Percentiles rank a stretch among this genome's conserved stretches.
Conservation (phyloP, 129 eudicot genomes). For the Calendula officinalis region DNA sequence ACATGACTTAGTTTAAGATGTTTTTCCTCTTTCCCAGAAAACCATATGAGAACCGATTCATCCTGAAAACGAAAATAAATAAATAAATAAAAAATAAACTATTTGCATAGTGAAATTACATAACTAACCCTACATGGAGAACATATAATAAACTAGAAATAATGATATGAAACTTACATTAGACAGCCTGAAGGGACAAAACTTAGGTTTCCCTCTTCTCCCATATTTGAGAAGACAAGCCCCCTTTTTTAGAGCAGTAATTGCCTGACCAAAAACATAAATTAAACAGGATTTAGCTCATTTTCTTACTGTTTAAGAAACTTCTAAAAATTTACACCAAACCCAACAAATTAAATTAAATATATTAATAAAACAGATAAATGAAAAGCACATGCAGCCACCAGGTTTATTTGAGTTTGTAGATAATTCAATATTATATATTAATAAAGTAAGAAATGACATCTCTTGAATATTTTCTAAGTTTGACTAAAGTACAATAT, state of each 20-base stretch:
- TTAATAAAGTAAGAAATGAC: slow-evolving; percentile 3
- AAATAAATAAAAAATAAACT: slow-evolving; percentile 3
- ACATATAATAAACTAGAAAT: neutral
- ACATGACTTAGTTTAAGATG: slow-evolving; percentile 83
- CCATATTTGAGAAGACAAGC: slow-evolving; percentile 91
- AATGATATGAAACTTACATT: slow-evolving; percentile 56
- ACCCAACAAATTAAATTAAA: neutral
- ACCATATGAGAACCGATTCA: slow-evolving; percentile 91
- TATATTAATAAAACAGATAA: slow-evolving; percentile 1
- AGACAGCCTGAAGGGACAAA: slow-evolving; percentile 89
- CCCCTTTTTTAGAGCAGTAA: slow-evolving; percentile 95
- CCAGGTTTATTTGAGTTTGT: neutral
- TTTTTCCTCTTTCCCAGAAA: slow-evolving; percentile 94
- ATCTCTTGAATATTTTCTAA: neutral
- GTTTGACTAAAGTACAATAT: neutral
- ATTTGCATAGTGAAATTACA: slow-evolving; percentile 1
- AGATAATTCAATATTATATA: neutral
- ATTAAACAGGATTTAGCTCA: slow-evolving; percentile 25
- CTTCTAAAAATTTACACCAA: slow-evolving; percentile 8
- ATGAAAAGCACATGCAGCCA: neutral
- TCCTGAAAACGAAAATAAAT: slow-evolving; percentile 60
- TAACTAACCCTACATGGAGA: neutral
- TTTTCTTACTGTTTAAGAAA: slow-evolving; percentile 16
- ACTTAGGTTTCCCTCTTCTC: slow-evolving; percentile 94
- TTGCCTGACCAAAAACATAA: slow-evolving; percentile 60